Conservation (phyloP, 2,329 filamentous ascomycete species). For the Botryosphaeria dothidea region DNA sequence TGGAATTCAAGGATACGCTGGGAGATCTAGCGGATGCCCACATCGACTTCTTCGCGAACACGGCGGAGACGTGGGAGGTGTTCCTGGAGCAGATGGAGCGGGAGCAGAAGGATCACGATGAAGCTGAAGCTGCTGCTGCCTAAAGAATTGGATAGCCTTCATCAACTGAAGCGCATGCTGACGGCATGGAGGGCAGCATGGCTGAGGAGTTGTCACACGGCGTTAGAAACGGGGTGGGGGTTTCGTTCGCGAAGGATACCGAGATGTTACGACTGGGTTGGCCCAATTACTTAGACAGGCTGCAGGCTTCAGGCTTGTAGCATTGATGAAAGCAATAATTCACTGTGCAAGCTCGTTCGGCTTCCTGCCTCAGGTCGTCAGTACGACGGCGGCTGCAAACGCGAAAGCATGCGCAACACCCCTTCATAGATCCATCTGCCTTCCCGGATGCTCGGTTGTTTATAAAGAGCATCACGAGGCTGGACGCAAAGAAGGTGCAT, state of each 20-base stretch:
- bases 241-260: conserved; percentile 4
- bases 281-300: not conserved
- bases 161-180: not conserved
- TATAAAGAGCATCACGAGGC: no score
- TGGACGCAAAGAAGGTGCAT: no score
- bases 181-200: not conserved
- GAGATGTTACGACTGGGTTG: not conserved
- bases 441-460: no score
- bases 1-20: conserved; percentile 87
- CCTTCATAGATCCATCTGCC: no score
- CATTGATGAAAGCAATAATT: not conserved
- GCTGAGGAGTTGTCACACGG: not conserved
- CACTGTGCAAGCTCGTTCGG: not conserved
- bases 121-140: conserved; percentile 1
- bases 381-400: no score
- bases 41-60: conserved; percentile 79
- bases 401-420: no score
- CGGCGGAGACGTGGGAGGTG: conserved; percentile 81
- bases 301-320: not conserved
- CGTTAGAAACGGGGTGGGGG: not conserved
- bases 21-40: conserved; percentile 82
- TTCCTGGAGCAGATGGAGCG: conserved; percentile 89
- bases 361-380: no score
- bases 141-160: not conserved
- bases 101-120: conserved; percentile 39